phyloP scores from a whole-genome alignment of 305 asterid species.

The Plantago rigida region DNA sequence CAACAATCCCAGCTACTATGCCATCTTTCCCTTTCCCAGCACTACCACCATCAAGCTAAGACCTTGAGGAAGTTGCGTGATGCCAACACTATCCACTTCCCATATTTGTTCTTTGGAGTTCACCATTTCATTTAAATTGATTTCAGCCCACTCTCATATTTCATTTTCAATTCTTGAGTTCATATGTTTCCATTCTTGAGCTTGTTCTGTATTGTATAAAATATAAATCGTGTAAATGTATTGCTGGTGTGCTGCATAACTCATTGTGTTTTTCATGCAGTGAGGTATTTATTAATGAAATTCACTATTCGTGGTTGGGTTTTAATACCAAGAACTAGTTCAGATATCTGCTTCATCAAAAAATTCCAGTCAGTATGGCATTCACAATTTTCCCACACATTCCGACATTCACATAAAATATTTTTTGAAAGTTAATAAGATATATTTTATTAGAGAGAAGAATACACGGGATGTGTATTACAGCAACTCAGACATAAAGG shows the following conservation, averaged over 20 bases:
- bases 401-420: not conserved
- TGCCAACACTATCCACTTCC: not conserved
- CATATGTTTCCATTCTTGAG: slow-evolving; percentile 4
- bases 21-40: slow-evolving; percentile 25
- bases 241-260: not conserved
- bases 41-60: slow-evolving; percentile 26
- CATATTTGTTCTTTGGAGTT: not conserved
- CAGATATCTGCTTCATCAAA: too few species aligned
- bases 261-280: not conserved
- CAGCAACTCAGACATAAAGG: too few species aligned
- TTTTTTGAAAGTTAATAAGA: too few species aligned
- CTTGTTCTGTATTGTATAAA: not conserved
- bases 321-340: too few species aligned
- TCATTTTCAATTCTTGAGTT: slow-evolving; percentile 20
- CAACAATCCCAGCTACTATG: slow-evolving; percentile 15
- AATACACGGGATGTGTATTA: too few species aligned
- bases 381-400: not conserved
- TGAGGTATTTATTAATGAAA: too few species aligned
- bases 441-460: too few species aligned
- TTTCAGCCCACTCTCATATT: not conserved
- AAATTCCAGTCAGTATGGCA: not conserved
- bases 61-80: not conserved
- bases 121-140: too few species aligned
- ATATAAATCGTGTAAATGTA: slow-evolving; percentile 5
- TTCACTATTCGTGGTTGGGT: too few species aligned